A percentile compares a stretch with the other conserved stretches of the same genome.
phyloP scores from a whole-genome alignment of 352 stramenopile species.

The Thraustotheca clavata region DNA sequence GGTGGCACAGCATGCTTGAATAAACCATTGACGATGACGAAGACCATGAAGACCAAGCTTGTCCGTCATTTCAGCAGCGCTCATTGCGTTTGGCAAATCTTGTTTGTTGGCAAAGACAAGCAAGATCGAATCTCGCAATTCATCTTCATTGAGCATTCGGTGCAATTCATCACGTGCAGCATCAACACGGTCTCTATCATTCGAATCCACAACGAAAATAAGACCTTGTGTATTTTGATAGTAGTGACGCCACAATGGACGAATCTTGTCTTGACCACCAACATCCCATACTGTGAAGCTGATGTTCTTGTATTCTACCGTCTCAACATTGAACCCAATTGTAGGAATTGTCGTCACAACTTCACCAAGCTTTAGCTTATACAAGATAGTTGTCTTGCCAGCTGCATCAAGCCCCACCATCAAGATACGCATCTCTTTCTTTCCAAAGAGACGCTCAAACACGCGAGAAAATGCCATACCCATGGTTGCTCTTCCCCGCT shows the following conservation, averaged over 20 bases:
- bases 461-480: conserved; percentile 96
- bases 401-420: conserved; percentile 99
- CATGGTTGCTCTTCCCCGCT: conserved; percentile 71
- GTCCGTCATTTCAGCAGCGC: conserved; percentile 97
- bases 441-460: conserved; percentile 98
- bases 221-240: conserved; percentile 99
- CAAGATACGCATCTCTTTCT: conserved; percentile 99
- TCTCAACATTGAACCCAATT: conserved; percentile 99
- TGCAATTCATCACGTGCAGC: conserved; percentile 95
- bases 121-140: conserved; percentile 95
- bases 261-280: conserved; percentile 98
- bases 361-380: conserved; percentile 87
- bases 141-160: conserved; percentile 97
- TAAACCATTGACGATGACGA: conserved; percentile 98
- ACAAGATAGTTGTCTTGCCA: conserved; percentile 99
- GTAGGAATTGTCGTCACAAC: conserved; percentile 98
- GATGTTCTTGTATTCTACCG: conserved; percentile 99
- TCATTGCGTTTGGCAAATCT: conserved; percentile 98
- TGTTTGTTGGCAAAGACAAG: conserved; percentile 99
- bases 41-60: conserved; percentile 97
- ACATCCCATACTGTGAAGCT: conserved; percentile 99
- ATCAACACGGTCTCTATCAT: conserved; percentile 97
- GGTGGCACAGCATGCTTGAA: conserved; percentile 98
- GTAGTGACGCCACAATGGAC: conserved; percentile 98
- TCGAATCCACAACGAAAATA: conserved; percentile 99